Conservation (phyloP, 2,329 filamentous ascomycete genomes). For the Cladosporium sp. region DNA sequence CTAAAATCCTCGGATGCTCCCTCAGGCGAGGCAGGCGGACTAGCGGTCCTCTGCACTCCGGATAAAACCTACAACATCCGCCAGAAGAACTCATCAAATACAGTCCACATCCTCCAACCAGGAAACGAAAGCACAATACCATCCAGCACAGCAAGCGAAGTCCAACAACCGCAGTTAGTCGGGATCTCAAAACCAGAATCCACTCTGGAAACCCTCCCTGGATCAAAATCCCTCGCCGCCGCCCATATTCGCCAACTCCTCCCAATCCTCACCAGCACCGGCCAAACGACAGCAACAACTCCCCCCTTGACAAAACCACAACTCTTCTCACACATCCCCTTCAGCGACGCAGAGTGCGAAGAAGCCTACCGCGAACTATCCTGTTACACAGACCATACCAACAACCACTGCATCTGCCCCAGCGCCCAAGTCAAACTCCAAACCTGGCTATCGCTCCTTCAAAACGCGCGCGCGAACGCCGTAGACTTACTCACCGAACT, state of each 20-base stretch:
- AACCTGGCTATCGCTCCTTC: constrained; percentile 46
- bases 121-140: constrained; percentile 3
- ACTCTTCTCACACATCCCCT: constrained; percentile 48
- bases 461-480: constrained; percentile 38
- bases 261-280: constrained; percentile 35
- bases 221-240: constrained; percentile 32
- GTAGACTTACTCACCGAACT: constrained; percentile 31
- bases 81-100: constrained; percentile 64
- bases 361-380: constrained; percentile 48
- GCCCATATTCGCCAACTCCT: constrained; percentile 35
- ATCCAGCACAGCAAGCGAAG: not conserved
- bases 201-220: constrained; percentile 38
- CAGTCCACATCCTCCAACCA: constrained; percentile 51
- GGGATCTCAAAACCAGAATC: constrained; percentile 42
- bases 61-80: constrained; percentile 56
- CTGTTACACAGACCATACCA: constrained; percentile 45
- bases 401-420: constrained; percentile 40
- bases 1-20: constrained; percentile 35
- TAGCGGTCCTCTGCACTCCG: constrained; percentile 57
- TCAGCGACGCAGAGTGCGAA: constrained; percentile 50
- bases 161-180: constrained; percentile 19
- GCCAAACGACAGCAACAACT: constrained; percentile 10
- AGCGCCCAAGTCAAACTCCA: constrained; percentile 44
- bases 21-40: constrained; percentile 25
- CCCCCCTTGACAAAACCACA: constrained; percentile 31